Evolutionary conservation across 352 stramenopile species (phyloP), one percentile per base, ranked within the genome.

Genomic region (Aphanomyces cochlioides): DNA sequence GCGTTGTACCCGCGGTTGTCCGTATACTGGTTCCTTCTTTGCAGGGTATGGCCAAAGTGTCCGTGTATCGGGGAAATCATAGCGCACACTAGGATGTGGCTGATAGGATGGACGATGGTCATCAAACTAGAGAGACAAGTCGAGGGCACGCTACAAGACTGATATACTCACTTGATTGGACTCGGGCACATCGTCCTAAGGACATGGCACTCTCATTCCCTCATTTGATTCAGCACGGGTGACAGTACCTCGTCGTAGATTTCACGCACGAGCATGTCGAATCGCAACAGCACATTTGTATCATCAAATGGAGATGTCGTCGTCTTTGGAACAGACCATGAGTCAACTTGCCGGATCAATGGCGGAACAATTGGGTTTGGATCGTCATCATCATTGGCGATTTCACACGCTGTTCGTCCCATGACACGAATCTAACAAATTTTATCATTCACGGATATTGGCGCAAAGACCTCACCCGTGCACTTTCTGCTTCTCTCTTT

Each of bases 231-330:
- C 28, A 28, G 28, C 28, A 28, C 28, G 28, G n/a, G 19, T 67
- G 7, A 53, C 21, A 17, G 19, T 67, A 67, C 19, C 41, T 12
- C 36, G 58, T 36, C 38, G n/a, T 8, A 28, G 7, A 45, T 67
- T 34, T 40, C 10, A 21, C 59, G 63, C 3, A 69, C 63, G 36
- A 69, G 63, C 47, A 50, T 50, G 5, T 69, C 63, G 37, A 69
- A 69, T 17, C 63, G 63, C 21, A 60, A 19, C 2, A 69, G 17
- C 6, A 69, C 63, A 19, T 57, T 57, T 13, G 47, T 47, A 12
- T 19, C 15, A 2, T 67, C 59, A n/a, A 60, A 60, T 60, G 54
- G 10, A 12, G 28, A 43, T 41, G 39, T 66, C 57, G 57, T 7
- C 12, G 36, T 28, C 28, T 28, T 28, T 28, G 28, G 28, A 28